Conservation (phyloP, 805 yeast genomes). For the Groenewaldozyma salmanticensis region DNA sequence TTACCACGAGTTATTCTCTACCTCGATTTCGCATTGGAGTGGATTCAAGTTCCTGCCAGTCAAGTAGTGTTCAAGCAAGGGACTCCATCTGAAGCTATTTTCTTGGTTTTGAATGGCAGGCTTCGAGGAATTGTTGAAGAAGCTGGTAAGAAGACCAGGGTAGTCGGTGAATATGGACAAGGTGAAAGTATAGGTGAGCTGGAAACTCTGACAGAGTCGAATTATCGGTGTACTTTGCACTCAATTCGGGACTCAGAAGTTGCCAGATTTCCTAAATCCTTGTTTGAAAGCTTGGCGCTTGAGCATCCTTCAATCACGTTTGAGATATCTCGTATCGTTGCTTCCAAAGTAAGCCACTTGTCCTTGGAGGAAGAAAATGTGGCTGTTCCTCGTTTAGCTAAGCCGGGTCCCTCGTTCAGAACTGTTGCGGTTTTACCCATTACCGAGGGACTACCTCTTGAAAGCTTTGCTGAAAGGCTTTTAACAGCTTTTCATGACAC, state of each 20-base stretch:
- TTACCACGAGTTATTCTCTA: conserved; percentile 58
- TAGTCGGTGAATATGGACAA: conserved; percentile 77
- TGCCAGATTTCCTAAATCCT: conserved; percentile 82
- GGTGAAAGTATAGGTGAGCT: conserved; percentile 94
- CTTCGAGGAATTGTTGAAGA: conserved; percentile 46
- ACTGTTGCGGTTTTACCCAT: conserved; percentile 82
- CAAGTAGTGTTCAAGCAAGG: conserved; percentile 70
- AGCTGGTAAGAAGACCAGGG: conserved; percentile 19
- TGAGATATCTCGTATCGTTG: conserved; percentile 80
- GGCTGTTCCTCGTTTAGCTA: background rate
- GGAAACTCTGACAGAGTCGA: conserved; percentile 77
- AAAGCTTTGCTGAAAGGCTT: conserved; percentile 69
- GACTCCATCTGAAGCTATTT: conserved; percentile 83
- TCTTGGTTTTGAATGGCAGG: conserved; percentile 81
- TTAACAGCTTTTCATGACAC: conserved; percentile 62
- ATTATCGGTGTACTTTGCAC: conserved; percentile 57
- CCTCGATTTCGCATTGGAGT: conserved; percentile 86
- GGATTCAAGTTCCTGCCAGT: conserved; percentile 90
- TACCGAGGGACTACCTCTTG: conserved; percentile 71
- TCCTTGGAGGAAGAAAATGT: background rate
- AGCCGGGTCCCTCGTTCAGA: conserved; percentile 25
- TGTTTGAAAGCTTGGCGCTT: conserved; percentile 75
- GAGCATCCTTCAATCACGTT: conserved; percentile 87
- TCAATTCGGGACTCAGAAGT: conserved; percentile 92
- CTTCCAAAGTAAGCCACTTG: conserved; percentile 33